Evolutionary conservation across 768 basidiomycete genomes (phyloP), one percentile per base, ranked within the genome.

Genomic region (Leccinum pellstonianum): DNA sequence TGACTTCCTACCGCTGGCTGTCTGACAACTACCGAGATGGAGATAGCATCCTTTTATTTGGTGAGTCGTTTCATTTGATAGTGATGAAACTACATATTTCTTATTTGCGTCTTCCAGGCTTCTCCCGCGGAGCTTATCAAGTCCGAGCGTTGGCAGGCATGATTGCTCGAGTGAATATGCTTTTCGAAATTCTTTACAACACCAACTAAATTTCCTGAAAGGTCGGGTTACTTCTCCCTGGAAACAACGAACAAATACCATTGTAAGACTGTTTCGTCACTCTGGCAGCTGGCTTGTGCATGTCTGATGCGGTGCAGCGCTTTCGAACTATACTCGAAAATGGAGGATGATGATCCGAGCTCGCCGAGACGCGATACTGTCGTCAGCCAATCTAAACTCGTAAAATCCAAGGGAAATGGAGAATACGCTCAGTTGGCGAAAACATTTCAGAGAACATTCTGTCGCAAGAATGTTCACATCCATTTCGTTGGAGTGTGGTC

Each of bases 61-160:
- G 79, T 76, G 49, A 31, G 67, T 25, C n/a, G 5, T 25, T 31
- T 35, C 29, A 21, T n/a, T 25, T 6, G 14, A 8, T 37, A 48
- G 19, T 50, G 9, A 10, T 38, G 47, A 25, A 1, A 1, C 50
- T 17, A 29, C 9, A 2, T 21, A 7, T 27, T 9, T 37, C 63
- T 65, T 21, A 70, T 29, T 10, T 52, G 4, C 17, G 8, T 29
- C 17, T 19, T 35, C 7, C 38, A 81, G 79, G 79, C 4, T 81
- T 77, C 61, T 80, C 80, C 2, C 77, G 80, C n/a, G 80, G 79
- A 5, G 80, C 78, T 15, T 81, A 79, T 60, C 80, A 80, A 64
- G 77, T 75, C 4, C 74, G 80, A 27, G 75, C 70, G 1, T 52
- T 81, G 43, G 77, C 80, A 3, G 80, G 69, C 21, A 81, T 81